Conservation (phyloP, 345 rosid species). For the Moricandia arvensis region DNA sequence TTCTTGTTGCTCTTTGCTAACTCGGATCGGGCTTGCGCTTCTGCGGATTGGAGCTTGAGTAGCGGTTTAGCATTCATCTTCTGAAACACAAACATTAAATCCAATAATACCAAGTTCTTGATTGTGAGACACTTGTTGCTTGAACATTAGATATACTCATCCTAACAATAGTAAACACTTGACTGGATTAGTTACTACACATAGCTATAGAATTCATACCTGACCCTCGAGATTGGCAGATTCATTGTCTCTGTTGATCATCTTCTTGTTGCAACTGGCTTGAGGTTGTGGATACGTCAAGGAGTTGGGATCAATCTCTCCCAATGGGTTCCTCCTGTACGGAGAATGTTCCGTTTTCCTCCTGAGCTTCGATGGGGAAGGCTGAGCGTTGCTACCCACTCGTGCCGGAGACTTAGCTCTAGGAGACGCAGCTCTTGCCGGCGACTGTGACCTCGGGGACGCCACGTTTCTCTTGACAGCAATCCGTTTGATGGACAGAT, state of each 20-base stretch:
- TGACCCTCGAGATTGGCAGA: slow-evolving; percentile 31
- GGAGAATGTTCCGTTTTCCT: slow-evolving; percentile 89
- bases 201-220: slow-evolving; percentile 26
- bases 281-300: slow-evolving; percentile 45
- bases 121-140: background rate
- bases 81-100: slow-evolving; percentile 23
- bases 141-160: background rate
- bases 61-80: slow-evolving; percentile 32
- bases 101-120: background rate
- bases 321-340: slow-evolving; percentile 63
- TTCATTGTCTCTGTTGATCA: slow-evolving; percentile 33
- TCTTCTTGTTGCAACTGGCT: slow-evolving; percentile 29
- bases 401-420: slow-evolving; percentile 79
- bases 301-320: slow-evolving; percentile 64
- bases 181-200: background rate
- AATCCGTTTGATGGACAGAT: slow-evolving; percentile 46
- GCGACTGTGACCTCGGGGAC: slow-evolving; percentile 86
- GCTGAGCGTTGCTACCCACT: slow-evolving; percentile 39
- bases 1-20: slow-evolving; percentile 38
- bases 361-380: slow-evolving; percentile 57
- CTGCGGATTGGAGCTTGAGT: slow-evolving; percentile 36
- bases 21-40: slow-evolving; percentile 32
- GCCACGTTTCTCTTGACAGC: slow-evolving; percentile 64
- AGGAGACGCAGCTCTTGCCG: slow-evolving; percentile 71
- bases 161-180: background rate